phyloP scores from a whole-genome alignment of 1,284 basidiomycete genomes.

The Tilletiopsis washingtonensis region DNA sequence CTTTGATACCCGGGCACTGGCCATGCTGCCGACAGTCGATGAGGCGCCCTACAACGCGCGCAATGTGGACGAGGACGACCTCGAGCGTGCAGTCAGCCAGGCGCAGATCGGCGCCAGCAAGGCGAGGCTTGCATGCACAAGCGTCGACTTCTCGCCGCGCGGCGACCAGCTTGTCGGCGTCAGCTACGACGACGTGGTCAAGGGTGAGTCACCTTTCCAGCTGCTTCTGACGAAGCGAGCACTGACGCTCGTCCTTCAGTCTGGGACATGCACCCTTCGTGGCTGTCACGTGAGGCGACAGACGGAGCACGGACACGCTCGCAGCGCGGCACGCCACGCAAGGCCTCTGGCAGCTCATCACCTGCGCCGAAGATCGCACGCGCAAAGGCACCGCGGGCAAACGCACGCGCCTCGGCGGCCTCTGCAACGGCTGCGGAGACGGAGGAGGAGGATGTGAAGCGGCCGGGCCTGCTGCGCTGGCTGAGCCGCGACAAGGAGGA shows the following conservation, averaged over 20 bases:
- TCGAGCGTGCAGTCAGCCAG: constrained; percentile 6
- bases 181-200: constrained; percentile 42
- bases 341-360: too few species aligned
- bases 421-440: not conserved
- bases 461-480: constrained; percentile 9
- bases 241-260: not conserved
- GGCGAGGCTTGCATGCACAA: constrained; percentile 35
- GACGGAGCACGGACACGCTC: not conserved
- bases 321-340: too few species aligned
- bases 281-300: constrained; percentile 5
- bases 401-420: not conserved
- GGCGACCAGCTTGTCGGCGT: constrained; percentile 36
- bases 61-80: constrained; percentile 22
- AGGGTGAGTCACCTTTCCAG: constrained; percentile 8
- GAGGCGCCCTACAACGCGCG: constrained; percentile 25
- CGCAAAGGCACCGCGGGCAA: too few species aligned
- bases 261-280: constrained; percentile 12
- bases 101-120: constrained; percentile 23
- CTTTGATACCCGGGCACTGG: constrained; percentile 38
- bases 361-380: too few species aligned
- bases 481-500: constrained; percentile 14
- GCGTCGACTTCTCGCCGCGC: constrained; percentile 35
- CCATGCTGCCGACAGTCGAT: constrained; percentile 14
- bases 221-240: not conserved
- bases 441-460: too few species aligned